These are phyloP conservation scores for Corylus avellana DNA, from an alignment of 306 rosid genomes.

Conservation along the genomic window DNA sequence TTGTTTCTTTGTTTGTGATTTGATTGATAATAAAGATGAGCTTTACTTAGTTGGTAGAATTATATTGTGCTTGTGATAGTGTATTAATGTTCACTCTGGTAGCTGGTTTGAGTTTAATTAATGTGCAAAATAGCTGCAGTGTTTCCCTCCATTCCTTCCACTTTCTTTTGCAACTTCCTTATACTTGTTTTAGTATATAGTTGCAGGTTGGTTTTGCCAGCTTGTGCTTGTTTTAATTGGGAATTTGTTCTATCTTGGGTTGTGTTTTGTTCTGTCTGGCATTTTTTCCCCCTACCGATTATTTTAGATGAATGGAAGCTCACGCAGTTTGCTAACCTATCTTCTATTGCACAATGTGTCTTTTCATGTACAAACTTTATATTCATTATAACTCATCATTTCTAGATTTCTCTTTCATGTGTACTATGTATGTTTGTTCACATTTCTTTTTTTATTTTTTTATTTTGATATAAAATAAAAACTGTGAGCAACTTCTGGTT, in stretches of 20 bases:
- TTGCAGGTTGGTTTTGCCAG: not conserved
- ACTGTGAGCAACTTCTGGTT: slow-evolving; percentile 2
- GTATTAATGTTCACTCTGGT: not conserved
- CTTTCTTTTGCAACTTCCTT: not conserved
- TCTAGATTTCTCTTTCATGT: not conserved
- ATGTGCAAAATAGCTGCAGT: not conserved
- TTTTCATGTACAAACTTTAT: not conserved
- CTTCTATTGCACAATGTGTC: not conserved
- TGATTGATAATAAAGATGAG: not conserved
- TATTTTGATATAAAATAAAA: not conserved
- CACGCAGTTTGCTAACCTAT: not conserved
- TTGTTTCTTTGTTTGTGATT: slow-evolving; percentile 23
- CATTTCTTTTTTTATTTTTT: not conserved
- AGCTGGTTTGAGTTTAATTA: not conserved
- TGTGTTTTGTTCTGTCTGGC: not conserved
- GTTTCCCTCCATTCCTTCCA: not conserved
- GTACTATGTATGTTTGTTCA: slow-evolving; percentile 11
- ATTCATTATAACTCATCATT: not conserved
- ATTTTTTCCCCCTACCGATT: not conserved
- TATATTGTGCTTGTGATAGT: not conserved
- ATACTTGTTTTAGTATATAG: not conserved
- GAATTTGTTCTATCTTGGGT: not conserved
- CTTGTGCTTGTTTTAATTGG: not conserved
- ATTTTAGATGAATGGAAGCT: not conserved
- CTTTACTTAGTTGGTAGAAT: not conserved